Base-by-base conservation (phyloP, 768 basidiomycete genomes). In the Strobilomyces dryophilus region DNA sequence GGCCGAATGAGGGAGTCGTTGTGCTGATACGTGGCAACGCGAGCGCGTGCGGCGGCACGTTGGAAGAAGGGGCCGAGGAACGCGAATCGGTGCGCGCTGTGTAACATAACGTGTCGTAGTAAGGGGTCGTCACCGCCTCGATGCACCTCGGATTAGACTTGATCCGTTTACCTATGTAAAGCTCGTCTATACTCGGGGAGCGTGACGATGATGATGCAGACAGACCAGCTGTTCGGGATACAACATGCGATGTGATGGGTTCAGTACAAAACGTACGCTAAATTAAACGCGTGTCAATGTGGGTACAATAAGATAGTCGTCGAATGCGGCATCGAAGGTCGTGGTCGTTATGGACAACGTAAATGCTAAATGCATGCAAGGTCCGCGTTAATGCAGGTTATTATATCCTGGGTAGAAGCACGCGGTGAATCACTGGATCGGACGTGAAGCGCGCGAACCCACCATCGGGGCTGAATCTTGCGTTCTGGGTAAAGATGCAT, bases 401-500 rank as follows among this genome's bases (percentile, higher is more conserved):
- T 58, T n/a, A n/a, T n/a, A 66, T 67, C 66, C 65, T 66, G 45
- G 15, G 32, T 29, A 20, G 18, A 18, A n/a, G 11, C 10, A 31
- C 36, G 4, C 14, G 17, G 35, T 37, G 18, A 60, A 43, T 36
- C 8, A 7, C 2, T 7, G 4, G 15, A 32, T 44, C 21, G 29
- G 53, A 56, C 31, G 8, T 24, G 45, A n/a, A 10, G 17, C 26
- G 49, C 15, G 40, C 32, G 2, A 12, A 48, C 67, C 52, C 45
- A 71, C 68, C 68, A 69, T 58, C 68, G 57, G 12, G 68, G 68
- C 45, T 65, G 69, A 17, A 69, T 69, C 26, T 54, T 51, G 55
- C 56, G 67, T 55, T 69, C 68, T 26, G 68, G 68, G 40, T 71
- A 71, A 11, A 69, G 58, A 36, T 66, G 55, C 68, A 69, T 69